These are phyloP conservation scores for Spizellomyces sp. DNA, from an alignment of 192 early-diverging fungal genomes.

Conservation along the genomic window DNA sequence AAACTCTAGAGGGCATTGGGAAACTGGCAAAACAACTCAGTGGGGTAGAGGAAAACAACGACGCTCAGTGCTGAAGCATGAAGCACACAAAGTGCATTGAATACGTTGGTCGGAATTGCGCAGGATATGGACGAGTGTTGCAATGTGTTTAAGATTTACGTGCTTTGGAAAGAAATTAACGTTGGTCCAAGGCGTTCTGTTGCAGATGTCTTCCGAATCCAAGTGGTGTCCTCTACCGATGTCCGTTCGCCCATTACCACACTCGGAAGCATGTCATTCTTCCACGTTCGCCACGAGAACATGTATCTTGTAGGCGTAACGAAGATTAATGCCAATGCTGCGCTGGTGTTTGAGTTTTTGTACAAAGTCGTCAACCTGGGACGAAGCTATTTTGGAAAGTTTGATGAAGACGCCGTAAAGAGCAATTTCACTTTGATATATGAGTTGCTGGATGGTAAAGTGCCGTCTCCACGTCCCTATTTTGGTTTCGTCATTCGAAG, in stretches of 20 bases:
- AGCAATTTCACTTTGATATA: slow-evolving; percentile 59
- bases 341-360: slow-evolving; percentile 90
- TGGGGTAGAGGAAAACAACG: no score
- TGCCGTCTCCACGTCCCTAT: no score
- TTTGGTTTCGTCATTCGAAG: neutral
- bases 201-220: slow-evolving; percentile 95
- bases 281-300: slow-evolving; percentile 97
- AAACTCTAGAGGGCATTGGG: neutral
- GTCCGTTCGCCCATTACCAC: slow-evolving; percentile 85
- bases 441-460: slow-evolving; percentile 53
- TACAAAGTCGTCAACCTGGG: slow-evolving; percentile 84
- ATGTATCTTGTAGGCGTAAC: slow-evolving; percentile 92
- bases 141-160: no score
- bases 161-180: no score
- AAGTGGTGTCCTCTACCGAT: slow-evolving; percentile 90
- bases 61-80: no score
- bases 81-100: no score
- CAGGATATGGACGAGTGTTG: no score
- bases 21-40: no score
- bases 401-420: slow-evolving; percentile 73
- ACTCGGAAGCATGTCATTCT: slow-evolving; percentile 88
- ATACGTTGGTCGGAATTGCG: no score
- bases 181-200: slow-evolving; percentile 73
- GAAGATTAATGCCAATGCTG: slow-evolving; percentile 93
- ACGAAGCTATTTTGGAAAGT: slow-evolving; percentile 81